These are phyloP conservation scores for Aspergillus nanangensis DNA, from an alignment of 495 filamentous ascomycete species.

Conservation along the genomic window DNA sequence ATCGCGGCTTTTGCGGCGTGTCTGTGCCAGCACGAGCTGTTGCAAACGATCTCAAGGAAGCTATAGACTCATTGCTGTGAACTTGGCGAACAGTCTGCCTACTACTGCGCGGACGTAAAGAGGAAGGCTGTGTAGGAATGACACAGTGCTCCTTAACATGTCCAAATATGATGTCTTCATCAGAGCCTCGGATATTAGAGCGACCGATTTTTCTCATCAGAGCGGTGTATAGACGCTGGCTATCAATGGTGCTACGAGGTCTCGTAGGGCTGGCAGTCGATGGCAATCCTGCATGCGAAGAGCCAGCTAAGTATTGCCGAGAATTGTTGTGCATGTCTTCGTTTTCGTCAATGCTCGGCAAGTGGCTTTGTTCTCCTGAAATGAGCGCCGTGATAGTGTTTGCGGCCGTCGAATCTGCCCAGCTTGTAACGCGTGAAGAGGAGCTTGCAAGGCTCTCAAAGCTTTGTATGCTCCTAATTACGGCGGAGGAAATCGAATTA, in stretches of 20 bases:
- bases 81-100: slow-evolving; percentile 25
- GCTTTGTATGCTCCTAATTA: slow-evolving; percentile 30
- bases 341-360: slow-evolving; percentile 65
- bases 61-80: slow-evolving; percentile 31
- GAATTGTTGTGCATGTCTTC: too few species aligned
- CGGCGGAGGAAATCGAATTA: slow-evolving; percentile 26
- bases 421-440: slow-evolving; percentile 70
- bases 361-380: slow-evolving; percentile 46
- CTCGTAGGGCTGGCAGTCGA: slow-evolving; percentile 2
- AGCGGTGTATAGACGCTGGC: slow-evolving; percentile 67
- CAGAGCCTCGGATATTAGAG: slow-evolving; percentile 17
- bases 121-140: slow-evolving; percentile 28
- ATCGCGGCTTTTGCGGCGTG: slow-evolving; percentile 16
- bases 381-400: slow-evolving; percentile 40
- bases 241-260: slow-evolving; percentile 44
- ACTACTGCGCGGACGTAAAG: slow-evolving; percentile 24
- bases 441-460: slow-evolving; percentile 47
- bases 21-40: slow-evolving; percentile 20
- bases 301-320: slow-evolving; percentile 30
- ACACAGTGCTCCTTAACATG: slow-evolving; percentile 28
- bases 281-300: background rate
- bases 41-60: slow-evolving; percentile 25
- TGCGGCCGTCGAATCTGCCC: slow-evolving; percentile 60
- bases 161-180: slow-evolving; percentile 28
- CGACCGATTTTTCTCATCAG: slow-evolving; percentile 61